These are phyloP conservation scores for Gaultheria prostrata DNA, from an alignment of 148 eudicot genomes.

Conservation along the genomic window DNA sequence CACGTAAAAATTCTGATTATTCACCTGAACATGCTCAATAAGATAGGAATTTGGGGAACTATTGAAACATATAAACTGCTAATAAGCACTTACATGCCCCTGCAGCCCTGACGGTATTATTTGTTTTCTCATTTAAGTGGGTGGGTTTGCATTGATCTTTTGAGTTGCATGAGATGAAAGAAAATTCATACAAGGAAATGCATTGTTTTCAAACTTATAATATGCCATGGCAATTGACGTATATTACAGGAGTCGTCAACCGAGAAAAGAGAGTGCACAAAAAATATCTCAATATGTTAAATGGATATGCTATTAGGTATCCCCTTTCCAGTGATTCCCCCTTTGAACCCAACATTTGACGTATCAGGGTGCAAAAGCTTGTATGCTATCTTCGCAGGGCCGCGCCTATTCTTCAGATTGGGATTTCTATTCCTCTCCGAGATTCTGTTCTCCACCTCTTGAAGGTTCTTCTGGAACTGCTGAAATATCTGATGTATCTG, in stretches of 20 bases:
- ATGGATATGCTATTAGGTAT: slow-evolving; percentile 26
- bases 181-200: slow-evolving; percentile 3
- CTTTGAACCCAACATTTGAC: slow-evolving; percentile 11
- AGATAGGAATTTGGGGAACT: not conserved
- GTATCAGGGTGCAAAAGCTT: slow-evolving; percentile 15
- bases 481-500: not conserved
- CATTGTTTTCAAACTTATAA: not conserved
- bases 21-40: not conserved
- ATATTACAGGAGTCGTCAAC: not conserved
- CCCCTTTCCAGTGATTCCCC: slow-evolving; percentile 20
- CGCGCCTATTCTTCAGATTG: not conserved
- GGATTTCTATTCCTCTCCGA: slow-evolving; percentile 9
- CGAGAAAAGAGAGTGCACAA: not conserved
- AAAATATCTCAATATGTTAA: not conserved
- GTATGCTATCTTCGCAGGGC: slow-evolving; percentile 13
- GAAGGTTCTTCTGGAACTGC: slow-evolving; percentile 6
- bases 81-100: not conserved
- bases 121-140: not conserved
- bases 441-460: slow-evolving; percentile 6
- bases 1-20: not conserved
- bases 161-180: slow-evolving; percentile 2
- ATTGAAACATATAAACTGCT: not conserved
- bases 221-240: not conserved
- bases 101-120: not conserved
- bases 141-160: not conserved